These are phyloP conservation scores for Fusarium graminum DNA, from an alignment of 2,329 filamentous ascomycete species.

Conservation along the genomic window DNA sequence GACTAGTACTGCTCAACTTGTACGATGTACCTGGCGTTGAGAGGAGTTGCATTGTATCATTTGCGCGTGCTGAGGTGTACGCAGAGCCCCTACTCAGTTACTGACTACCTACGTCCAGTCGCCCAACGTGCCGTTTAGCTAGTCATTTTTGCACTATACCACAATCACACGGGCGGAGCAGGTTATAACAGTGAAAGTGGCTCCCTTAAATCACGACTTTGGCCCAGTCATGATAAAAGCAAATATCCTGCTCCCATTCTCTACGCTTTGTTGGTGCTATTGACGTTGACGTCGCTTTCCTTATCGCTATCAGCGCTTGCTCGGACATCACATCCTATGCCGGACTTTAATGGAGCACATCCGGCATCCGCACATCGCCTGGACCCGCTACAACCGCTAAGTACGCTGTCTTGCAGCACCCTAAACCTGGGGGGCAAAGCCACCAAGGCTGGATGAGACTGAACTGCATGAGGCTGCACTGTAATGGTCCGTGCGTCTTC, in stretches of 20 bases:
- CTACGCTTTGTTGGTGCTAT: background rate
- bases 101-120: background rate
- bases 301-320: slow-evolving; percentile 40
- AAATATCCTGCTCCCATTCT: background rate
- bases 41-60: background rate
- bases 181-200: background rate
- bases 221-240: background rate
- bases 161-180: no score
- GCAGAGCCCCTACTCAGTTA: slow-evolving; percentile 2
- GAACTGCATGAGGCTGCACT: slow-evolving; percentile 21
- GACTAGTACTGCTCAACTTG: slow-evolving; percentile 1
- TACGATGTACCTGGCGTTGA: background rate
- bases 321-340: background rate
- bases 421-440: slow-evolving; percentile 15
- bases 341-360: slow-evolving; percentile 11
- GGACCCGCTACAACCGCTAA: slow-evolving; percentile 28
- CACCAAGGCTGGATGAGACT: slow-evolving; percentile 38
- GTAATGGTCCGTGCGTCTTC: slow-evolving; percentile 35
- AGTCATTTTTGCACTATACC: background rate
- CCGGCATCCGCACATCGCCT: slow-evolving; percentile 1
- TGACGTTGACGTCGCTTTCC: slow-evolving; percentile 15
- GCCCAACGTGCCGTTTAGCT: background rate
- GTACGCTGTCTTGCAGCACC: background rate
- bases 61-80: slow-evolving; percentile 16
- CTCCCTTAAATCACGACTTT: background rate